phyloP scores from a whole-genome alignment of 495 filamentous ascomycete genomes.

The Xylaria acuta region DNA sequence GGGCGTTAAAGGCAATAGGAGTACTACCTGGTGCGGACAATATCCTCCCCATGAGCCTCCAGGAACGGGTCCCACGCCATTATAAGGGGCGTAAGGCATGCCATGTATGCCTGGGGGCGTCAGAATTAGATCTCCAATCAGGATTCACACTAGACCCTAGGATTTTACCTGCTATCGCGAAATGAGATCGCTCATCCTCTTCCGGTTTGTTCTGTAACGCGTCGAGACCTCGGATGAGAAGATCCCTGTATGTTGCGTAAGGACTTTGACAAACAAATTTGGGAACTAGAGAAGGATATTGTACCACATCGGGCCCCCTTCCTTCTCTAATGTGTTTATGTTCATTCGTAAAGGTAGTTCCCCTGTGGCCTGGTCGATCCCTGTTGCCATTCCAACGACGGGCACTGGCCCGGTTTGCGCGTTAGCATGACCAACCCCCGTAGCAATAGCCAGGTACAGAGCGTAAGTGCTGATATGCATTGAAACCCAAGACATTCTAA shows the following conservation, averaged over 20 bases:
- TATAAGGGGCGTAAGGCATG: constrained; percentile 54
- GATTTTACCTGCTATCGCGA: constrained; percentile 54
- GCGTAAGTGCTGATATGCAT: not conserved
- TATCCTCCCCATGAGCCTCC: constrained; percentile 48
- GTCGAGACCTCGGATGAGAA: constrained; percentile 53
- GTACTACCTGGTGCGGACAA: constrained; percentile 54
- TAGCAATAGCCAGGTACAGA: constrained; percentile 8
- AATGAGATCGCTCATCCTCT: constrained; percentile 54
- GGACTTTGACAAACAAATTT: not conserved
- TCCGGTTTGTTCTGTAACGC: constrained; percentile 49
- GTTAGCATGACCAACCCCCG: constrained; percentile 6
- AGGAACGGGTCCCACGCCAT: constrained; percentile 48
- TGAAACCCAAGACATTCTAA: not conserved
- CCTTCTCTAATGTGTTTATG: constrained; percentile 45
- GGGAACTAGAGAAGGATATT: not conserved
- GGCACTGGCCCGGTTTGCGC: constrained; percentile 32
- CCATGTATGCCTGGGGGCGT: constrained; percentile 57
- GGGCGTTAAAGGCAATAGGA: constrained; percentile 29
- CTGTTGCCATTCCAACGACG: constrained; percentile 45
- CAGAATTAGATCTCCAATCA: not conserved
- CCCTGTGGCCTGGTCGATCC: constrained; percentile 44
- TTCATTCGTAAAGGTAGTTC: constrained; percentile 44
- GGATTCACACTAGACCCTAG: not conserved
- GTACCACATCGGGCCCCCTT: constrained; percentile 50
- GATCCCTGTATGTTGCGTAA: constrained; percentile 39